These are phyloP conservation scores for Setomelanomma holmii DNA, from an alignment of 2,329 filamentous ascomycete species.

Conservation along the genomic window DNA sequence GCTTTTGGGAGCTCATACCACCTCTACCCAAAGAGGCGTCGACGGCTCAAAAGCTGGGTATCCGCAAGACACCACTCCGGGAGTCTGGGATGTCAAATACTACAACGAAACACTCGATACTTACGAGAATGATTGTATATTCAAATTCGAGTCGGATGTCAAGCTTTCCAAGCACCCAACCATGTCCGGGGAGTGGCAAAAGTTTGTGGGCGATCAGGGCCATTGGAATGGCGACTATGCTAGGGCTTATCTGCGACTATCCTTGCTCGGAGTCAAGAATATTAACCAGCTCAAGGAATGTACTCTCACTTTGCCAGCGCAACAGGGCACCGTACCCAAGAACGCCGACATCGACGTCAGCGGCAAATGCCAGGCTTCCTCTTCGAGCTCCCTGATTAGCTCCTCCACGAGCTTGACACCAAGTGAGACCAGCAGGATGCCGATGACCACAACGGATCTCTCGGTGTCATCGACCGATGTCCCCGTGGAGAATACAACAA, in stretches of 20 bases:
- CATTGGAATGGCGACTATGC: slow-evolving; percentile 53
- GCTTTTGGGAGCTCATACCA: slow-evolving; percentile 61
- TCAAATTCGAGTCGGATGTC: slow-evolving; percentile 42
- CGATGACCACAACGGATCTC: background rate
- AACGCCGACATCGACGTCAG: background rate
- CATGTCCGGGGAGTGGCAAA: slow-evolving; percentile 27
- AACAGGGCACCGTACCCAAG: background rate
- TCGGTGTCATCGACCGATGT: background rate
- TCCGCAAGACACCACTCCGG: slow-evolving; percentile 56
- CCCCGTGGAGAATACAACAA: background rate
- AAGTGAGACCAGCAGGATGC: background rate
- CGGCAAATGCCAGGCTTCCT: background rate
- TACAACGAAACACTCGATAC: slow-evolving; percentile 27
- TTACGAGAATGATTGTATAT: slow-evolving; percentile 31
- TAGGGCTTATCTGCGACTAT: slow-evolving; percentile 59
- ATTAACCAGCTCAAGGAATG: slow-evolving; percentile 61
- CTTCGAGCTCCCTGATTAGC: slow-evolving; percentile 1
- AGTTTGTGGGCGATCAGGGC: slow-evolving; percentile 21
- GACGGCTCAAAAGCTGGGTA: slow-evolving; percentile 40
- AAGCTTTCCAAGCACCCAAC: slow-evolving; percentile 30
- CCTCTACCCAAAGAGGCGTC: slow-evolving; percentile 41
- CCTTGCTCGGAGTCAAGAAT: slow-evolving; percentile 60
- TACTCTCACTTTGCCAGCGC: slow-evolving; percentile 53
- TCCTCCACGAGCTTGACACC: background rate
- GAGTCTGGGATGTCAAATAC: slow-evolving; percentile 39